Evolutionary conservation across 2,329 filamentous ascomycete species (phyloP), one percentile per base, ranked within the genome.

Genomic region (Ceratocystis cubensis): DNA sequence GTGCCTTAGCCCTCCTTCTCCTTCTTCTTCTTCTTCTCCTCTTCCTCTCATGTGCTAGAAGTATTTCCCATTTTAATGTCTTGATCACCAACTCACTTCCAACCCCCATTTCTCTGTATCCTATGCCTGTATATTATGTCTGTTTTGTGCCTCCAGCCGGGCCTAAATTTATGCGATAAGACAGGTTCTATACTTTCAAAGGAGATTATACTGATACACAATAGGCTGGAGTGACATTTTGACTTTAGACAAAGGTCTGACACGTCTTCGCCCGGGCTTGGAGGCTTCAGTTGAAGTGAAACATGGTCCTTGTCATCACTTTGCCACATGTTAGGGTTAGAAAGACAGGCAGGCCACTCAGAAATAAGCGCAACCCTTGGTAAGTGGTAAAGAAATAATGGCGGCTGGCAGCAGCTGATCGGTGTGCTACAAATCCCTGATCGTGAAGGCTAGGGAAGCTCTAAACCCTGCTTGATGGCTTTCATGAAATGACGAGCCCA

Each of bases 361-460:
- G 10, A 37, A 37, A 13, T 37, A 37, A 37, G 37, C 37, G 10
- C 37, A 37, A 37, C 37, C 37, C 37, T 37, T 37, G 37, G 10
- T 13, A 13, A 13, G 37, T 53, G 20, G 45, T 4, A 3, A 1
- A n/a, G 6, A 13, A 22, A 10, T 10, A 1, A 0, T 1, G 2
- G 7, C 61, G 50, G 61, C 61, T 63, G 61, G 1, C 17, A n/a
- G 3, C 61, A 30, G 41, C 44, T 50, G 61, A 2, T 25, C 5
- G 4, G 3, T 17, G 17, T 4, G 13, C 25, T 17, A 30, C 61
- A 37, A 37, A 28, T 20, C 20, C 20, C 17, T 48, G 13, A 50
- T 45, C 44, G 25, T 48, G n/a, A 45, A 63, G 25, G 25, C 50
- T 44, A 37, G 41, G 37, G 41, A 44, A 62, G 64, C 56, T 66